phyloP scores from a whole-genome alignment of 352 stramenopile genomes.

The Blastocystis sp. region DNA sequence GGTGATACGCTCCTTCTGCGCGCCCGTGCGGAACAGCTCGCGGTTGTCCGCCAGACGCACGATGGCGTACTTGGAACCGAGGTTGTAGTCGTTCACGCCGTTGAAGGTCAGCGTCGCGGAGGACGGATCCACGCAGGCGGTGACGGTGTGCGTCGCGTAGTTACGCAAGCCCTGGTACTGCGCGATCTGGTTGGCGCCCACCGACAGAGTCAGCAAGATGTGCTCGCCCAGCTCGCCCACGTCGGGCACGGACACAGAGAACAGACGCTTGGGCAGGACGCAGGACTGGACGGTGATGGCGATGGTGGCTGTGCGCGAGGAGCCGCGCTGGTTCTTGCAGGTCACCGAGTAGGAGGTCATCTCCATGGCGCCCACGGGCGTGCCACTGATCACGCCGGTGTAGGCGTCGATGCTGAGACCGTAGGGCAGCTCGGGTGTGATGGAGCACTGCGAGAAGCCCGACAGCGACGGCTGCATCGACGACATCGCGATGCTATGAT shows the following conservation, averaged over 20 bases:
- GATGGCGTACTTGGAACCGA: background rate
- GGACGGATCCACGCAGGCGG: background rate
- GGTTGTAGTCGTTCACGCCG: background rate
- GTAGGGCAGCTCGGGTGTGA: conserved; percentile 5
- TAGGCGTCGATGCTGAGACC: conserved; percentile 42
- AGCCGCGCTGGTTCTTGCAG: conserved; percentile 25
- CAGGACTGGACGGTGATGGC: conserved; percentile 35
- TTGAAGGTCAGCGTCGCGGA: conserved; percentile 7
- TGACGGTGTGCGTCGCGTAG: conserved; percentile 14
- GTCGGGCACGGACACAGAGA: conserved; percentile 23
- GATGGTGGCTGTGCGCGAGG: background rate
- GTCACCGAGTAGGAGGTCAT: conserved; percentile 36
- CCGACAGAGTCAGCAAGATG: background rate
- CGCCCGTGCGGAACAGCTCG: conserved; percentile 45
- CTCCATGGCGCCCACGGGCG: conserved; percentile 14
- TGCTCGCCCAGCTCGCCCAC: conserved; percentile 41
- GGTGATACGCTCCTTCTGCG: background rate
- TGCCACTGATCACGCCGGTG: conserved; percentile 59
- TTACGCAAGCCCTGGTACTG: background rate
- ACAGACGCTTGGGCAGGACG: background rate
- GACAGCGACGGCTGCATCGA: conserved; percentile 21
- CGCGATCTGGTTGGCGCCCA: background rate
- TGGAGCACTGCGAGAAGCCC: conserved; percentile 22
- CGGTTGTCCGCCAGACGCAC: conserved; percentile 35
- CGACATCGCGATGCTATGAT: conserved; percentile 36